Conservation (phyloP, 805 yeast genomes). For the Lachancea quebecensis region DNA sequence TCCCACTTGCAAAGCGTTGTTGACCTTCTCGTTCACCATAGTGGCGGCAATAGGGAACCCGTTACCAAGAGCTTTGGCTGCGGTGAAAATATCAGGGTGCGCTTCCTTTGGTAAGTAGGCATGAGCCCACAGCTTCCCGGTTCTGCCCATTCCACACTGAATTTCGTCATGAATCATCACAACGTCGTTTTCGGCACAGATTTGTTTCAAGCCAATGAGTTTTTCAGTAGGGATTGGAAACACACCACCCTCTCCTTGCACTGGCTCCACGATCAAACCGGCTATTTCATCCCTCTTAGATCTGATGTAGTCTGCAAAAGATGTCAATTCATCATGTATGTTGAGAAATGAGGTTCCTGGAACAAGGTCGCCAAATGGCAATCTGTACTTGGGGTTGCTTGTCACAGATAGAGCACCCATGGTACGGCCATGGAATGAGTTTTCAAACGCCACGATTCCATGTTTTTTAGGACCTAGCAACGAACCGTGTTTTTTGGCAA, state of each 20-base stretch:
- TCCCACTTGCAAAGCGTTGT: conserved; percentile 68
- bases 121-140: conserved; percentile 94
- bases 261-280: conserved; percentile 92
- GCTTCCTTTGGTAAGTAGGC: conserved; percentile 64
- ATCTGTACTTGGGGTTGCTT: conserved; percentile 86
- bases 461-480: conserved; percentile 45
- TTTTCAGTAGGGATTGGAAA: conserved; percentile 60
- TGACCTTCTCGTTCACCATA: conserved; percentile 74
- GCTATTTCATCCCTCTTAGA: conserved; percentile 42
- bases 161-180: conserved; percentile 88
- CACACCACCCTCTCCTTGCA: conserved; percentile 98
- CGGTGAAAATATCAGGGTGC: conserved; percentile 89
- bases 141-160: conserved; percentile 92
- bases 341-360: conserved; percentile 61
- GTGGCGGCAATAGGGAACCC: conserved; percentile 97
- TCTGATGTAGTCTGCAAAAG: conserved; percentile 18
- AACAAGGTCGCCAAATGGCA: conserved; percentile 84
- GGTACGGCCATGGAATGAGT: conserved; percentile 92
- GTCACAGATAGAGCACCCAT: conserved; percentile 92
- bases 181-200: conserved; percentile 65
- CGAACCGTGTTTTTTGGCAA: conserved; percentile 76
- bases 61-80: conserved; percentile 95
- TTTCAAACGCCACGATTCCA: conserved; percentile 80
- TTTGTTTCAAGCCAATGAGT: conserved; percentile 53
- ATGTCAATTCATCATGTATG: conserved; percentile 31